Conservation (phyloP, 345 rosid species). For the Gossypium herbaceum region DNA sequence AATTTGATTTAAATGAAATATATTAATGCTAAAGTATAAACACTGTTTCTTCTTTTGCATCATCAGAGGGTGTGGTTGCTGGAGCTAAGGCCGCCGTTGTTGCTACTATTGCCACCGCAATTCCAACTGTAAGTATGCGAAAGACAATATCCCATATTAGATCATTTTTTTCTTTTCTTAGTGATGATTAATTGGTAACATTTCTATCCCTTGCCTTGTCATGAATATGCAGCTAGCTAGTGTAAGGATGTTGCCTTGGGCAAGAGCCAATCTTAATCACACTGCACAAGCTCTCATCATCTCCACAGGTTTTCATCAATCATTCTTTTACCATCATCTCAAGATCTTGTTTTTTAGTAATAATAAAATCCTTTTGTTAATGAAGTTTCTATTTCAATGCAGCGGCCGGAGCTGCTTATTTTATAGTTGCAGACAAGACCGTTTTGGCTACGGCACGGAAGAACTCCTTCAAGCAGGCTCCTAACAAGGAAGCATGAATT, state of each 20-base stretch:
- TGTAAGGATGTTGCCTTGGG: conserved; percentile 80
- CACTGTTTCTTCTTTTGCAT: conserved; percentile 5
- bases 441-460: conserved; percentile 73
- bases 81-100: conserved; percentile 85
- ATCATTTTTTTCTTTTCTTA: neutral
- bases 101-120: conserved; percentile 61
- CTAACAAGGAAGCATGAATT: conserved; percentile 20
- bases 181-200: neutral
- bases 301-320: conserved; percentile 23
- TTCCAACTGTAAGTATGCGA: conserved; percentile 59
- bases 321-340: neutral
- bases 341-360: neutral
- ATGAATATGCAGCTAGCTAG: conserved; percentile 52
- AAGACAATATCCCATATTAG: neutral
- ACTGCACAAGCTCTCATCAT: conserved; percentile 94
- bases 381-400: conserved; percentile 8
- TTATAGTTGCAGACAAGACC: conserved; percentile 94
- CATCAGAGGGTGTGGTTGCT: conserved; percentile 71
- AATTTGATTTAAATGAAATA: too few relatives aligned
- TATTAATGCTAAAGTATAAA: too few relatives aligned
- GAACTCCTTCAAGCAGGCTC: conserved; percentile 52
- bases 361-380: neutral
- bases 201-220: neutral
- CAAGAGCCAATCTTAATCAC: conserved; percentile 76
- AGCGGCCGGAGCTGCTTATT: conserved; percentile 90